Evolutionary conservation across 352 stramenopile species (phyloP).

Genomic region (Achlya hypogyna): DNA sequence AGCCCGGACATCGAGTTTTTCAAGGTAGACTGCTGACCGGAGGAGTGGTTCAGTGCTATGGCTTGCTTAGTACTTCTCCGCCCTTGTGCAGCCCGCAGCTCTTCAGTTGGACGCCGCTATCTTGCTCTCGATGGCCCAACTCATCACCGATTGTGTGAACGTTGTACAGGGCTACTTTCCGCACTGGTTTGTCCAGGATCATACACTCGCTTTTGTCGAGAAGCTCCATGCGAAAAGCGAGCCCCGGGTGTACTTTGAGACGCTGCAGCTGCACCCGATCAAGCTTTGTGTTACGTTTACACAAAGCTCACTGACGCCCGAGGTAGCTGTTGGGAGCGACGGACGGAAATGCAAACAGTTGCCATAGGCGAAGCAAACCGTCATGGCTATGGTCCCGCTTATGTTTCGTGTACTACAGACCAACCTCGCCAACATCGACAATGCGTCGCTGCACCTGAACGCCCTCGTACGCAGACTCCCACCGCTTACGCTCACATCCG

Average conservation of each 20-base stretch:
- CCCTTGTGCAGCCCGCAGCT: constrained; percentile 62
- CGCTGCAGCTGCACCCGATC: constrained; percentile 67
- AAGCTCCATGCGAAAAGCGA: constrained; percentile 30
- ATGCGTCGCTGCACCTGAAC: constrained; percentile 68
- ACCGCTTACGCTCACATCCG: neutral
- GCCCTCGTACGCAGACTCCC: constrained; percentile 27
- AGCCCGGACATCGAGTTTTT: constrained; percentile 81
- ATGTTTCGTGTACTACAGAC: constrained; percentile 56
- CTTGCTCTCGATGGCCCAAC: constrained; percentile 33
- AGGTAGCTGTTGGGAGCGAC: constrained; percentile 22
- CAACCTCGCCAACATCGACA: constrained; percentile 68
- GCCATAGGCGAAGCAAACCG: constrained; percentile 23
- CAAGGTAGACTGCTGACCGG: constrained; percentile 24
- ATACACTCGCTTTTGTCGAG: neutral
- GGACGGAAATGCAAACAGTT: neutral
- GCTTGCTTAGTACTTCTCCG: constrained; percentile 47
- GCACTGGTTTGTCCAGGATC: constrained; percentile 7
- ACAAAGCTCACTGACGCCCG: constrained; percentile 35
- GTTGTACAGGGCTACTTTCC: constrained; percentile 33
- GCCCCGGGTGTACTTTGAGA: constrained; percentile 77
- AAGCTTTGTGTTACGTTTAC: constrained; percentile 72
- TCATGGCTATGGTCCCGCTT: constrained; percentile 33
- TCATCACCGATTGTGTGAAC: constrained; percentile 37
- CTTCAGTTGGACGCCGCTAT: constrained; percentile 59
- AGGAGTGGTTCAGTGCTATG: neutral